These are phyloP conservation scores for Annona squamosa DNA, from an alignment of 164 flowering plant species.

Conservation along the genomic window DNA sequence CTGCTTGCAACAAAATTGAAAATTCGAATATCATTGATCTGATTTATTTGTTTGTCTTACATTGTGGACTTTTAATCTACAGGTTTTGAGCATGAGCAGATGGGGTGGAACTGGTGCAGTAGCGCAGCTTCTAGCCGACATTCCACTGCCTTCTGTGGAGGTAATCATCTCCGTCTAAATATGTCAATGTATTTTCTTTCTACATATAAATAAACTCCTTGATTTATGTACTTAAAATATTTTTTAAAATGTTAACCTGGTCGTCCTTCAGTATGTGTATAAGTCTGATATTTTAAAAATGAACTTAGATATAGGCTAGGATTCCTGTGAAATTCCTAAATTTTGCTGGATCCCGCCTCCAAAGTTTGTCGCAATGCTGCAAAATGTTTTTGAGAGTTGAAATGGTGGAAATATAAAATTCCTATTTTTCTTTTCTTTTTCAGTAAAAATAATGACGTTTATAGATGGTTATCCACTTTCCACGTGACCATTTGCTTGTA, in stretches of 20 bases:
- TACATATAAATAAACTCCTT: neutral
- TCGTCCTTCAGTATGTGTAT: neutral
- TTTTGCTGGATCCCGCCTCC: neutral
- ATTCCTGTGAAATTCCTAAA: neutral
- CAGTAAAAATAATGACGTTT: neutral
- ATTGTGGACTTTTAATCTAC: slow-evolving; percentile 7
- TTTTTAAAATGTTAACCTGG: no score
- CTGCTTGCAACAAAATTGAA: neutral
- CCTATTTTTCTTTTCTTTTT: neutral
- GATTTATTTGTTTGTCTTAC: neutral
- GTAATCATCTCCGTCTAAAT: slow-evolving; percentile 22
- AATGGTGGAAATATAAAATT: neutral
- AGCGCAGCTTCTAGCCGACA: slow-evolving; percentile 84
- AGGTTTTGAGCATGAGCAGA: slow-evolving; percentile 99
- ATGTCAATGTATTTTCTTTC: neutral
- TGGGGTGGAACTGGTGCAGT: slow-evolving; percentile 93
- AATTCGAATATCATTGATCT: neutral
- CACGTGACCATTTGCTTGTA: neutral
- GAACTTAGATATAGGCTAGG: neutral
- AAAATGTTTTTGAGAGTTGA: neutral
- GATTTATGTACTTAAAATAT: no score
- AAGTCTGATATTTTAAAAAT: neutral
- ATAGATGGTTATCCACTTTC: neutral
- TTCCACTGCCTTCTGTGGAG: slow-evolving; percentile 79
- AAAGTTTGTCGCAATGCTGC: neutral